Conservation (phyloP, 345 rosid genomes). For the Physaria fendleri region DNA sequence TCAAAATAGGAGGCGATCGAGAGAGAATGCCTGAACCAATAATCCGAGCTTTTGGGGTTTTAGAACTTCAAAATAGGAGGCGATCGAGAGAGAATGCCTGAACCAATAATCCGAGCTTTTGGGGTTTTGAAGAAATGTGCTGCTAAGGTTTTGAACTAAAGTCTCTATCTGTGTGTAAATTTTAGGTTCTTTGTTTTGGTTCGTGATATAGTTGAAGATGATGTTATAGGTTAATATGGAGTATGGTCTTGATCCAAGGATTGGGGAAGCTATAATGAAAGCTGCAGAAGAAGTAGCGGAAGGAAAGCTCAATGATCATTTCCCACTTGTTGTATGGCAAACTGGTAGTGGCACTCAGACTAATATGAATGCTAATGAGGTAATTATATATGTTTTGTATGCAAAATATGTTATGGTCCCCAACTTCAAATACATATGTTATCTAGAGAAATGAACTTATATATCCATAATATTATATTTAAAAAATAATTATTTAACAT, state of each 20-base stretch:
- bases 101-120: conserved; percentile 82
- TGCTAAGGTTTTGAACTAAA: conserved; percentile 50
- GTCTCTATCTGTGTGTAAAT: background rate
- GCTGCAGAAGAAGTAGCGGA: conserved; percentile 93
- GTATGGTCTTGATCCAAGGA: conserved; percentile 74
- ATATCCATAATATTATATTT: too few relatives aligned
- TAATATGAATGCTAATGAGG: conserved; percentile 99
- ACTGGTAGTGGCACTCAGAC: conserved; percentile 99
- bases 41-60: conserved; percentile 77
- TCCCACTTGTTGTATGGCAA: conserved; percentile 94
- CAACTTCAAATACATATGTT: background rate
- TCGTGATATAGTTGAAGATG: background rate
- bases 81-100: conserved; percentile 83
- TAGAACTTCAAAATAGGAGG: conserved; percentile 94
- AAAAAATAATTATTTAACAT: too few relatives aligned
- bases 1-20: conserved; percentile 83
- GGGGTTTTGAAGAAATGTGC: conserved; percentile 90
- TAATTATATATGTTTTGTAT: background rate
- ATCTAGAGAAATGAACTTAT: background rate
- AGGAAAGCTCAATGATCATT: conserved; percentile 75
- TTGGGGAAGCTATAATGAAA: conserved; percentile 81
- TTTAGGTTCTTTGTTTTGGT: background rate
- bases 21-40: conserved; percentile 92
- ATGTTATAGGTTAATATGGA: conserved; percentile 66
- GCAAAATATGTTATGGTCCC: background rate